A percentile compares a stretch with the other conserved stretches of the same genome.
phyloP scores from a whole-genome alignment of 768 basidiomycete species.

The Lanmaoa pseudosensibilis region DNA sequence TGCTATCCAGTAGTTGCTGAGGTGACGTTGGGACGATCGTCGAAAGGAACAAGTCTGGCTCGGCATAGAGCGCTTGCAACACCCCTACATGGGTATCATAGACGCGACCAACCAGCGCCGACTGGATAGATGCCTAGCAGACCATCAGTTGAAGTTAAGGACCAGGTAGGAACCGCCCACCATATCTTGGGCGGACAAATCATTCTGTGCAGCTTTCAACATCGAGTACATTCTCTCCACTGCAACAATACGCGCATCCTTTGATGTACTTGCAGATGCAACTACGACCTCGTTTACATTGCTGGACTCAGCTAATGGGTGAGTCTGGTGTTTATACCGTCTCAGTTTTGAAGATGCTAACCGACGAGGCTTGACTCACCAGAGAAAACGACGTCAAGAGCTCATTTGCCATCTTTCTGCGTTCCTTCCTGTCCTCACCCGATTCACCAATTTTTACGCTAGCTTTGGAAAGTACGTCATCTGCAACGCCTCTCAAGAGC shows the following conservation, averaged over 20 bases:
- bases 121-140: slow-evolving; percentile 53
- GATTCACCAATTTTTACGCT: slow-evolving; percentile 1
- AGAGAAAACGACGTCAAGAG: slow-evolving; percentile 59
- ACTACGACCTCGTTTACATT: slow-evolving; percentile 47
- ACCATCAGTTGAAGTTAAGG: slow-evolving; percentile 4
- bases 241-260: slow-evolving; percentile 56
- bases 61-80: slow-evolving; percentile 64
- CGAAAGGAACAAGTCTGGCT: slow-evolving; percentile 46
- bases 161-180: slow-evolving; percentile 6
- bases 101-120: slow-evolving; percentile 66
- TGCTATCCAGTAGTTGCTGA: slow-evolving; percentile 22
- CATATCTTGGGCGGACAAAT: slow-evolving; percentile 39
- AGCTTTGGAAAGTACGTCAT: slow-evolving; percentile 35
- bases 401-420: slow-evolving; percentile 49
- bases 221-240: slow-evolving; percentile 55
- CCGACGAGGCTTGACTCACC: slow-evolving; percentile 34
- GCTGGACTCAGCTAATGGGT: slow-evolving; percentile 24
- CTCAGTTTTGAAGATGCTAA: not conserved
- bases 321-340: slow-evolving; percentile 15
- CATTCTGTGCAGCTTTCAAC: slow-evolving; percentile 21
- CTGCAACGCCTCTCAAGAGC: slow-evolving; percentile 44
- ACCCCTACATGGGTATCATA: slow-evolving; percentile 64
- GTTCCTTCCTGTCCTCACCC: slow-evolving; percentile 30
- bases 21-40: slow-evolving; percentile 21
- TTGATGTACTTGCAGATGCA: slow-evolving; percentile 62